Percentiles rank a stretch among this genome's conserved stretches.
These are phyloP conservation scores for Vitis hybrid DNA, from an alignment of 177 flowering plant genomes.

Conservation along the genomic window DNA sequence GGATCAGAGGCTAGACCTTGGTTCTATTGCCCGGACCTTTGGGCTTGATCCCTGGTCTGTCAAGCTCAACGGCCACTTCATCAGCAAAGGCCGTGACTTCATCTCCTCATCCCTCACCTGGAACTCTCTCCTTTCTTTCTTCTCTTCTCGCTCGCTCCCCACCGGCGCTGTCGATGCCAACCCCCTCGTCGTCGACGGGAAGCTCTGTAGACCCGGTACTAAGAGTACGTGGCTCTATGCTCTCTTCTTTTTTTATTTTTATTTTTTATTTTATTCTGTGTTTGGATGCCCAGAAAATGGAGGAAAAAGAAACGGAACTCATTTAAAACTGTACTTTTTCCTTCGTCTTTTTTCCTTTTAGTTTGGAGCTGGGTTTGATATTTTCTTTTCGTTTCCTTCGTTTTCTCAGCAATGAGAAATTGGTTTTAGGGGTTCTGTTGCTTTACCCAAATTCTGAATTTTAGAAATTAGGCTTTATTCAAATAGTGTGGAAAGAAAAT, in stretches of 20 bases:
- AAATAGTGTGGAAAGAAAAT: no score
- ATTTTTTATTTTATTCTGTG: neutral
- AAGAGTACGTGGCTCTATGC: conserved; percentile 35
- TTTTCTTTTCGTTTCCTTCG: neutral
- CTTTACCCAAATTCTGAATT: no score
- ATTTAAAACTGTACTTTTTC: neutral
- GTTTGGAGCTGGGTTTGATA: neutral
- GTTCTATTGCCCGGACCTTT: conserved; percentile 55
- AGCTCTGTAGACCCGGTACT: conserved; percentile 42
- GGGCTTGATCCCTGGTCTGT: conserved; percentile 67
- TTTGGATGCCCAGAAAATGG: neutral
- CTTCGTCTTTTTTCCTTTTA: neutral
- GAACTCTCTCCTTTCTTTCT: conserved; percentile 72
- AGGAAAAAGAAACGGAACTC: no score
- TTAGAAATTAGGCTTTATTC: no score
- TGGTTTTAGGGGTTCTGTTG: neutral
- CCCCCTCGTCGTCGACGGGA: conserved; percentile 60
- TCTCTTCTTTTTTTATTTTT: neutral
- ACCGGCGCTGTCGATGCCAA: conserved; percentile 38
- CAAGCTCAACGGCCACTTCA: conserved; percentile 72
- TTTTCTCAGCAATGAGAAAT: neutral
- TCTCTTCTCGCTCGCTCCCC: conserved; percentile 57
- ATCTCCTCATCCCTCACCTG: conserved; percentile 73
- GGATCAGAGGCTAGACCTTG: conserved; percentile 58
- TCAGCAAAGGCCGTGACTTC: conserved; percentile 58